Percentiles rank a stretch among this genome's conserved stretches.
Conservation (phyloP, 129 eudicot species). For the Pulicaria dysenterica region DNA sequence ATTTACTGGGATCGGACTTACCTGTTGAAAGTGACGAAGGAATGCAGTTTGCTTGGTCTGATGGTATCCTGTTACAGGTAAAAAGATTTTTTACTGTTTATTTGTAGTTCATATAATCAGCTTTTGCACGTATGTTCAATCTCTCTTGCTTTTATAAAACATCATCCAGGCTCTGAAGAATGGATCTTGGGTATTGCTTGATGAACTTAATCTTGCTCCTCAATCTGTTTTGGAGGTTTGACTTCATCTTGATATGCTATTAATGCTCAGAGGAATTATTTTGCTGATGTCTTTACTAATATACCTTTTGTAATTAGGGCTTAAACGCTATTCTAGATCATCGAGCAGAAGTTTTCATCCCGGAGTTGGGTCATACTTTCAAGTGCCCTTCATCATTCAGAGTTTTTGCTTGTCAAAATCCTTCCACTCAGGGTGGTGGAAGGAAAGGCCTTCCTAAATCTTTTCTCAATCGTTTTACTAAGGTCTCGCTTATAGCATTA, state of each 20-base stretch:
- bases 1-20: constrained; percentile 92
- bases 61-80: constrained; percentile 96
- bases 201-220: constrained; percentile 97
- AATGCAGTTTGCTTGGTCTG: constrained; percentile 98
- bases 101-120: background rate
- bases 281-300: constrained; percentile 10
- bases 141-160: background rate
- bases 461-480: constrained; percentile 94
- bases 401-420: constrained; percentile 97
- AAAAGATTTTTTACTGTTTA: background rate
- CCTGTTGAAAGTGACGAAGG: constrained; percentile 96
- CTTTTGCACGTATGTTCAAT: constrained; percentile 26
- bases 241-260: constrained; percentile 3
- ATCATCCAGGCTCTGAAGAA: constrained; percentile 73
- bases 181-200: constrained; percentile 96
- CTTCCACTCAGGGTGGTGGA: constrained; percentile 91
- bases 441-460: constrained; percentile 99
- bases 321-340: constrained; percentile 93
- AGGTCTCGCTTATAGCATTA: constrained; percentile 43
- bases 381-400: constrained; percentile 92
- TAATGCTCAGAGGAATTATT: background rate
- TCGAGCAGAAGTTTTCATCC: constrained; percentile 96
- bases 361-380: constrained; percentile 82
- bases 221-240: constrained; percentile 95
- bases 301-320: constrained; percentile 50